Evolutionary conservation across 345 rosid species (phyloP), one percentile per base, ranked within the genome.

Genomic region (Viola odorata): DNA sequence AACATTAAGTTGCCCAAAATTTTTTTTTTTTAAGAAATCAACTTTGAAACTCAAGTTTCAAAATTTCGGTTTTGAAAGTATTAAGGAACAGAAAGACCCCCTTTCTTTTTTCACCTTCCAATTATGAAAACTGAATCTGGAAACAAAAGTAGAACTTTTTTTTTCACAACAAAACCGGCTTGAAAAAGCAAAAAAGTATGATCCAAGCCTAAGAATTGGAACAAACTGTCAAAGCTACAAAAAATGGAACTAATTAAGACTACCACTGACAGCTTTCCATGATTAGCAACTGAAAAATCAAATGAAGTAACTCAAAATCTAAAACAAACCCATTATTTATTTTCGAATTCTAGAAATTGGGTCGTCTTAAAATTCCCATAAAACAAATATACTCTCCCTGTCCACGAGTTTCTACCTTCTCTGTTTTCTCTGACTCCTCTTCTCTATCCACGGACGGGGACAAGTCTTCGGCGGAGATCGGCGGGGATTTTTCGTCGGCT

Each of bases 321-420:
- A 58, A 61, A 61, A 44, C 41, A 57, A 47, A 71, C 74, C 80
- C 65, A 72, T 49, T 9, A 53, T 56, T 55, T 42, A 1, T 55
- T 62, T 42, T 58, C 70, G 62, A 60, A 76, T 52, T 52, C 8
- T 6, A 41, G 56, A 17, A 63, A 61, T n/a, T n/a, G n/a, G n/a
- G n/a, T n/a, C n/a, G n/a, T n/a, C n/a, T n/a, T n/a, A n/a, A n/a
- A n/a, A n/a, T n/a, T n/a, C n/a, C n/a, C n/a, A n/a, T n/a, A n/a
- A n/a, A n/a, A n/a, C 8, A 55, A 55, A 49, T 38, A 45, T 1
- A 3, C 39, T 44, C 57, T 7, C 37, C 23, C 42, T 7, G 40
- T 51, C 45, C 6, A 37, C 58, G 14, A 8, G 50, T 55, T 23
- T 7, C 48, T 79, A 90, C 95, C 92, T 91, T 71, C 57, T 78